Evolutionary conservation across 2,329 filamentous ascomycete genomes (phyloP), one percentile per base, ranked within the genome.

Genomic region (Helicocarpus griseus): DNA sequence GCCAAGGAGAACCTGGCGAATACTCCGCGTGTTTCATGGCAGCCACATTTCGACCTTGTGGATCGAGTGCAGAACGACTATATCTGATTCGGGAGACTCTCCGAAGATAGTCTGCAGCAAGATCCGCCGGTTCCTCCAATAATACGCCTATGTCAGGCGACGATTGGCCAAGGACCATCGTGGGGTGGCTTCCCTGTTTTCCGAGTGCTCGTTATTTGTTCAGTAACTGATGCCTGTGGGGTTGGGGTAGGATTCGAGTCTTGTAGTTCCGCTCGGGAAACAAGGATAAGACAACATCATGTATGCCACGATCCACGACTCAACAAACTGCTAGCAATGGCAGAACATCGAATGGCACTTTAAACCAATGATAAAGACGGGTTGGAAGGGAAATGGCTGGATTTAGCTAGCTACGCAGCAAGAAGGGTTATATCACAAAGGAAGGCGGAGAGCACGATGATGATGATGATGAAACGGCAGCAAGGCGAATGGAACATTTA

Each of bases 21-120:
- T 17, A 11, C 44, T 47, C 29, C 44, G 44, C 44, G 31, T 47
- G 44, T 47, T 47, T 47, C 44, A 47, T 36, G 44, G 31, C 29
- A 47, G 31, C 44, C 44, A 47, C 29, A 35, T 22, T 35, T 2
- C n/a, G n/a, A 31, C 19, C 14, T 4, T 47, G 19, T 47, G 21
- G 21, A 24, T 35, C 44, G 19, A 9, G 17, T 35, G 28, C 28
- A 47, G 29, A 17, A 35, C 11, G 29, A 36, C 44, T 35, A 39
- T 36, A 24, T 47, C 44, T 35, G 29, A 47, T 47, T 47, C 44
- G 44, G 44, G 44, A 26, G 44, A 19, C 19, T 33, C 44, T 24
- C 44, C 44, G 44, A 47, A 47, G 29, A 22, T 35, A 24, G 31
- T 36, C 19, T 35, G 2, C 19, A 35, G 7, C 29, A 36, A 8